Base-by-base conservation (phyloP, 208 protist genomes). In the Tritrichomonas musculus region DNA sequence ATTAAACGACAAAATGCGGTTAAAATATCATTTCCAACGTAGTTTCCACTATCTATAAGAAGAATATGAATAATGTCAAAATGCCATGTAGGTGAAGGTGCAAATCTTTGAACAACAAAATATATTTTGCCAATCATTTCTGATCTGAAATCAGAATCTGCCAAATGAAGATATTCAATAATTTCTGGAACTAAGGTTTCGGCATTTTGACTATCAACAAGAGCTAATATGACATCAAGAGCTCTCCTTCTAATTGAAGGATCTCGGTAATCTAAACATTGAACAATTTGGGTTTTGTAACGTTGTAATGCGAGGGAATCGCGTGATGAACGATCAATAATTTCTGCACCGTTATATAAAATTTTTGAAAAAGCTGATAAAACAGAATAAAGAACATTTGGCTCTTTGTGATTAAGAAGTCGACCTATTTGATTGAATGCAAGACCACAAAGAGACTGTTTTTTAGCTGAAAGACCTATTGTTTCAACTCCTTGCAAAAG, bases 341-440 rank as follows among this genome's bases (percentile, higher is more conserved):
- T 33, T 33, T 69, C 64, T n/a, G 11, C 22, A 69, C 27, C 64
- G 27, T n/a, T 69, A n/a, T 69, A 69, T 8, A 88, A 49, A 33
- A 88, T 47, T 57, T 30, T 4, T 8, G 44, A 44, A 50, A 88
- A 88, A 36, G n/a, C 77, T 39, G 41, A 88, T 33, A 88, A 39
- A 17, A 36, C 77, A 27, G 77, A 88, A 88, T 88, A 88, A 39
- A 88, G 4, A 1, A 49, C 47, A 50, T 88, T 88, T 9, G 77
- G 77, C 2, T 88, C 77, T 8, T 57, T 53, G 47, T 47, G 5
- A 14, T 13, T 36, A 33, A 88, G 47, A 33, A 88, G 30, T 11
- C 77, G 77, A 49, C 77, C 77, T 39, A 88, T 57, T 88, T 44
- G 47, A n/a, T 88, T 88, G n/a, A 88, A 88, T 33, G 77, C 77